Conservation (phyloP, 768 basidiomycete species). For the Lepiota venenata region DNA sequence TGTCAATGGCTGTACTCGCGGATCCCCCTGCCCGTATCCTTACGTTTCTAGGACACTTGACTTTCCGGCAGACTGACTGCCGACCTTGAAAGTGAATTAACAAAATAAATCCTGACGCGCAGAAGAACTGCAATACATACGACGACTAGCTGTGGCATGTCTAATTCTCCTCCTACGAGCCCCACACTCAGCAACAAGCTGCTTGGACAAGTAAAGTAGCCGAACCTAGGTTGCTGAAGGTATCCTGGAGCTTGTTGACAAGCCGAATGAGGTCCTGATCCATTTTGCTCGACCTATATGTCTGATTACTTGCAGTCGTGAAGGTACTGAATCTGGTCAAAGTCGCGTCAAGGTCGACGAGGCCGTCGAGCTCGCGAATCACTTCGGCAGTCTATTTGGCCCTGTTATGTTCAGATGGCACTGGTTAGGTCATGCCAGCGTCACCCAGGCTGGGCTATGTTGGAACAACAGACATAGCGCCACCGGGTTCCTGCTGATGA, state of each 20-base stretch:
- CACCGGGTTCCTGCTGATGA: not conserved
- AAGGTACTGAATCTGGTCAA: constrained; percentile 4
- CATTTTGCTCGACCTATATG: constrained; percentile 44
- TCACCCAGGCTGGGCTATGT: too few species aligned
- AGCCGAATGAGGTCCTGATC: constrained; percentile 92
- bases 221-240: constrained; percentile 84
- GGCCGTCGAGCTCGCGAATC: not conserved
- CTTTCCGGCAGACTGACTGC: constrained; percentile 95
- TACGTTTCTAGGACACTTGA: constrained; percentile 96
- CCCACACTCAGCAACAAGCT: constrained; percentile 8
- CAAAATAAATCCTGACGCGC: constrained; percentile 5
- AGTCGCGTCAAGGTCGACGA: not conserved
- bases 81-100: constrained; percentile 55
- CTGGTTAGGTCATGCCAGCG: not conserved
- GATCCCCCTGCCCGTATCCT: constrained; percentile 25
- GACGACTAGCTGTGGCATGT: constrained; percentile 90
- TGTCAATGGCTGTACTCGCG: not conserved
- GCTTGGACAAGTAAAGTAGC: constrained; percentile 16
- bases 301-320: not conserved
- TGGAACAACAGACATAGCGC: not conserved
- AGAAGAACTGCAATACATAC: constrained; percentile 42
- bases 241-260: constrained; percentile 94
- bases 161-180: constrained; percentile 74
- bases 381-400: constrained; percentile 6
- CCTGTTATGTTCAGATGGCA: not conserved